Evolutionary conservation across 164 flowering plant genomes (phyloP).

Genomic region (Kingdonia uniflora): DNA sequence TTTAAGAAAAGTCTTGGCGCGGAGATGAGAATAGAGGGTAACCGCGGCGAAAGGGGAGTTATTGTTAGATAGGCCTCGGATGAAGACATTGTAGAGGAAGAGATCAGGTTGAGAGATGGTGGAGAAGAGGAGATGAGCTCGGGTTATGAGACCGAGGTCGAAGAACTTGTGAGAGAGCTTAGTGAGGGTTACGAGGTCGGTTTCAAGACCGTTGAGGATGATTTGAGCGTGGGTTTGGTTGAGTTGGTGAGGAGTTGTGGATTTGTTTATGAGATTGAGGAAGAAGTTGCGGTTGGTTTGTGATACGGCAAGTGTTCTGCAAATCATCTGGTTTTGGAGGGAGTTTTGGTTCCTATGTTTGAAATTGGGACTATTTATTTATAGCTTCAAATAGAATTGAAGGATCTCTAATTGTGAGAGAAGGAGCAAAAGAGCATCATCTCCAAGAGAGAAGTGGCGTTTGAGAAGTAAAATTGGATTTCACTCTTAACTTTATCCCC

Average conservation of each 20-base stretch:
- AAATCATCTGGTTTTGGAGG: too few species aligned
- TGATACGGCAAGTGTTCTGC: too few species aligned
- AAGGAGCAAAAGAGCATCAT: too few species aligned
- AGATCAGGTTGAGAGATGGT: constrained; percentile 32
- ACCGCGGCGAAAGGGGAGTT: constrained; percentile 29
- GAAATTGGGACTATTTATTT: too few species aligned
- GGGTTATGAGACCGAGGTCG: constrained; percentile 26
- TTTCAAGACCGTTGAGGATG: constrained; percentile 36
- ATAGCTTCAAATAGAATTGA: too few species aligned
- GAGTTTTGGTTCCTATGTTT: too few species aligned
- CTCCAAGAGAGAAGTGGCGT: too few species aligned
- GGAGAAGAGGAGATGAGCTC: constrained; percentile 33
- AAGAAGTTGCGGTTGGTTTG: constrained; percentile 23
- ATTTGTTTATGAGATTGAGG: constrained; percentile 28
- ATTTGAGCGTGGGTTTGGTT: constrained; percentile 65
- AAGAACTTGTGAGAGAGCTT: constrained; percentile 60
- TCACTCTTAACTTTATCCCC: too few species aligned
- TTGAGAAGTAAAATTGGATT: too few species aligned
- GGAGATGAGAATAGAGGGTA: constrained; percentile 35
- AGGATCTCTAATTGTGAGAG: too few species aligned
- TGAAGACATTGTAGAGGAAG: constrained; percentile 63
- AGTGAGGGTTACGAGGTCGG: constrained; percentile 45
- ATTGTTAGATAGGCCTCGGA: constrained; percentile 41
- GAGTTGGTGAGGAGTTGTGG: constrained; percentile 41
- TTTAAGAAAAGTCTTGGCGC: constrained; percentile 18